These are phyloP conservation scores for Mycena pura DNA, from an alignment of 768 basidiomycete genomes.

Conservation along the genomic window DNA sequence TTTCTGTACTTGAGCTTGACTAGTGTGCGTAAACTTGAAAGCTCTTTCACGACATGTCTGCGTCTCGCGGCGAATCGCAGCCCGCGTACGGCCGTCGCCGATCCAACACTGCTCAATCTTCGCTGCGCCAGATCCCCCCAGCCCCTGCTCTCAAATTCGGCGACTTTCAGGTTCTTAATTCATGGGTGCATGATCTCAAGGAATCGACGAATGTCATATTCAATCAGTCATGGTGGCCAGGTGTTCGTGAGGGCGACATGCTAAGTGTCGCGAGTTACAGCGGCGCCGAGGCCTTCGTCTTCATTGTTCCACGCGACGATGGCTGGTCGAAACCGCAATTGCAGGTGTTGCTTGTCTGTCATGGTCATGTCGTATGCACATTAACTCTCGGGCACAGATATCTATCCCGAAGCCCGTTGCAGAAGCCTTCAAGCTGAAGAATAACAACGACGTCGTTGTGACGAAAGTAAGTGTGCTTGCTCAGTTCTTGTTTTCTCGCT, in stretches of 20 bases:
- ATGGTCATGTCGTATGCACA: not conserved
- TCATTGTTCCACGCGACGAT: slow-evolving; percentile 73
- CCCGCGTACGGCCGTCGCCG: slow-evolving; percentile 65
- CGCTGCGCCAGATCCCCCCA: slow-evolving; percentile 53
- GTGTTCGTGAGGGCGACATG: slow-evolving; percentile 79
- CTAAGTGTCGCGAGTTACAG: slow-evolving; percentile 58
- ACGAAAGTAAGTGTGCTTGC: slow-evolving; percentile 71
- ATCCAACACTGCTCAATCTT: slow-evolving; percentile 78
- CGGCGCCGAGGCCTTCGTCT: slow-evolving; percentile 60
- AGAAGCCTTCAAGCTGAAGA: slow-evolving; percentile 72
- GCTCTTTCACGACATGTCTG: slow-evolving; percentile 51
- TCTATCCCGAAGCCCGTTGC: slow-evolving; percentile 78
- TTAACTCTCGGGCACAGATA: slow-evolving; percentile 52
- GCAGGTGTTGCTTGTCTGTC: slow-evolving; percentile 50
- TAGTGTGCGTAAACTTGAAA: not conserved
- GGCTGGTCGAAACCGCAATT: slow-evolving; percentile 63
- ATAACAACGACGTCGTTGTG: slow-evolving; percentile 72
- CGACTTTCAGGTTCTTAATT: slow-evolving; percentile 66
- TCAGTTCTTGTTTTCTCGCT: not conserved
- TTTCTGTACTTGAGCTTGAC: not conserved
- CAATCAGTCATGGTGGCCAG: slow-evolving; percentile 80
- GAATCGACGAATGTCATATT: slow-evolving; percentile 66
- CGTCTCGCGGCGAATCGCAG: slow-evolving; percentile 71
- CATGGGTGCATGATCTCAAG: slow-evolving; percentile 78
- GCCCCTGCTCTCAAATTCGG: slow-evolving; percentile 61